phyloP scores from a whole-genome alignment of 2,329 filamentous ascomycete genomes.

The Ophiosphaerella korrae region DNA sequence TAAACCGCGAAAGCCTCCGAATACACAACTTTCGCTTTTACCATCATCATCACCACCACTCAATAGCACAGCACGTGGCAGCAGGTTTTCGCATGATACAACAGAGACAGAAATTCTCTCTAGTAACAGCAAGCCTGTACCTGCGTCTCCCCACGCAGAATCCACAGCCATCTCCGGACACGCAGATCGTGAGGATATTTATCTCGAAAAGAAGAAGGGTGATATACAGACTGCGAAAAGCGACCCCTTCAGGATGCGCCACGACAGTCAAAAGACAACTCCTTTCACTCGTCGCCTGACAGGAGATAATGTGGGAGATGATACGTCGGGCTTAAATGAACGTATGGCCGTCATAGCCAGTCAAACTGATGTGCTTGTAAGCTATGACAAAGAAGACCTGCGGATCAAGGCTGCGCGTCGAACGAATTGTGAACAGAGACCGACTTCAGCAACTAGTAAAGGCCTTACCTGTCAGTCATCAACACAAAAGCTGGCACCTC shows the following conservation, averaged over 20 bases:
- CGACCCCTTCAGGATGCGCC: slow-evolving; percentile 33
- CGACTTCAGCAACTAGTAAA: no score
- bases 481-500: no score
- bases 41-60: slow-evolving; percentile 22
- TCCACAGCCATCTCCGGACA: slow-evolving; percentile 50
- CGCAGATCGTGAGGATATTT: slow-evolving; percentile 31
- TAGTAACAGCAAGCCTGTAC: slow-evolving; percentile 51
- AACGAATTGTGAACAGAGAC: not conserved
- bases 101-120: slow-evolving; percentile 37
- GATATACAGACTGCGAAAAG: slow-evolving; percentile 32
- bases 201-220: slow-evolving; percentile 33
- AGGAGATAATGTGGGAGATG: slow-evolving; percentile 13
- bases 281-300: slow-evolving; percentile 35
- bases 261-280: slow-evolving; percentile 15
- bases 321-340: not conserved
- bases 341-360: not conserved
- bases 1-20: not conserved
- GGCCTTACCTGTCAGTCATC: no score
- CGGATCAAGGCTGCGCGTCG: not conserved
- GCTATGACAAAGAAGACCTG: not conserved
- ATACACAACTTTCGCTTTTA: slow-evolving; percentile 3
- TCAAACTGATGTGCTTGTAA: not conserved
- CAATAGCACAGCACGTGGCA: slow-evolving; percentile 4
- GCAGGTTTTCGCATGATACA: slow-evolving; percentile 3
- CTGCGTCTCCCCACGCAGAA: slow-evolving; percentile 47